A percentile compares a stretch with the other conserved stretches of the same genome.
phyloP scores from a whole-genome alignment of 305 asterid genomes.

The Fraxinus angustifolia region DNA sequence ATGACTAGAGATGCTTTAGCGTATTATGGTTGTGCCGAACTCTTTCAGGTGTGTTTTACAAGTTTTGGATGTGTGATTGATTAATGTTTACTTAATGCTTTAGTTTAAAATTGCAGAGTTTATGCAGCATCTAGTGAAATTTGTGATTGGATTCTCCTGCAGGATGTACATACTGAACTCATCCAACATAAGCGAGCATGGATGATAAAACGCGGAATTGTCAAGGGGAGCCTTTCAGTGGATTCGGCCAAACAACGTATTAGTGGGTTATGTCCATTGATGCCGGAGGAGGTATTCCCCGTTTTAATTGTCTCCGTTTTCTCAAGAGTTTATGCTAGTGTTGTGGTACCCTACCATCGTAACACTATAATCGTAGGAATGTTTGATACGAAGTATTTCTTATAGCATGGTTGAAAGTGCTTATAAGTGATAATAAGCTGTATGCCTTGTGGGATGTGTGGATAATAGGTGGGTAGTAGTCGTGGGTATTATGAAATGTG shows the following conservation, averaged over 20 bases:
- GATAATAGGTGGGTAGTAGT: not conserved
- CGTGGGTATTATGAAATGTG: not conserved
- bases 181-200: slow-evolving; percentile 90
- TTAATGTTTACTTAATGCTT: not conserved
- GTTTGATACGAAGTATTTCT: not conserved
- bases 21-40: slow-evolving; percentile 93
- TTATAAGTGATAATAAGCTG: not conserved
- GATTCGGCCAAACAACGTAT: slow-evolving; percentile 76
- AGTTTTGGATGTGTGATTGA: slow-evolving; percentile 12
- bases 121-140: slow-evolving; percentile 18
- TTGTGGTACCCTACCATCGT: not conserved
- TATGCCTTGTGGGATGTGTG: not conserved
- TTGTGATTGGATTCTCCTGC: slow-evolving; percentile 23
- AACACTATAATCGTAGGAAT: not conserved
- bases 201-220: slow-evolving; percentile 88
- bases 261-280: slow-evolving; percentile 79
- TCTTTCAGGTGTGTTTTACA: slow-evolving; percentile 68
- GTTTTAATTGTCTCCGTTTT: slow-evolving; percentile 9
- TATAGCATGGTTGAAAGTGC: not conserved
- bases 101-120: not conserved
- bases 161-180: slow-evolving; percentile 99
- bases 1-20: slow-evolving; percentile 95
- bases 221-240: slow-evolving; percentile 73
- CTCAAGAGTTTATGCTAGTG: not conserved
- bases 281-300: slow-evolving; percentile 90